phyloP scores from a whole-genome alignment of 2,329 filamentous ascomycete genomes.

The Monosporascus sp. region DNA sequence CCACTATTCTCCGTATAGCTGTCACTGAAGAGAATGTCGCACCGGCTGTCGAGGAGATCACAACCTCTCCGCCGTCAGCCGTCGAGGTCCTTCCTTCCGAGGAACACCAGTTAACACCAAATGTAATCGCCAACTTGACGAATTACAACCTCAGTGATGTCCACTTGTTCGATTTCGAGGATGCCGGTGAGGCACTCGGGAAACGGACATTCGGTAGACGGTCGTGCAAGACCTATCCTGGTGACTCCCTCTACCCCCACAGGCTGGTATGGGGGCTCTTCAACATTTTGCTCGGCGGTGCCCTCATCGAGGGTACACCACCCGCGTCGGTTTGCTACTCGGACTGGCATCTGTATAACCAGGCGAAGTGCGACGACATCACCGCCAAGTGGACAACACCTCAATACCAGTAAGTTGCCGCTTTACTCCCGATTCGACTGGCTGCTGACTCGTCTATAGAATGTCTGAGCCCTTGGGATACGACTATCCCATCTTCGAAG shows the following conservation, averaged over 20 bases:
- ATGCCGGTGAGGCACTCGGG: slow-evolving; percentile 2
- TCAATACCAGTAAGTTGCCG: slow-evolving; percentile 16
- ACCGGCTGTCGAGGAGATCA: slow-evolving; percentile 11
- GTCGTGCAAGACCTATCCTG: slow-evolving; percentile 25
- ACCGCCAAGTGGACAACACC: slow-evolving; percentile 22
- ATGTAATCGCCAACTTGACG: slow-evolving; percentile 19
- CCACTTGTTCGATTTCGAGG: slow-evolving; percentile 18
- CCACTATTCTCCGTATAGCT: slow-evolving; percentile 4
- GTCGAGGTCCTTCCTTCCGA: slow-evolving; percentile 12
- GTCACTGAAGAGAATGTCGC: slow-evolving; percentile 9
- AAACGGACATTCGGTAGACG: slow-evolving; percentile 5
- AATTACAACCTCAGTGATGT: slow-evolving; percentile 18
- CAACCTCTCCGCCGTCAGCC: slow-evolving; percentile 4
- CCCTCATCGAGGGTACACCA: slow-evolving; percentile 28
- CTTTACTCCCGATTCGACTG: neutral
- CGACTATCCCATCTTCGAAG: slow-evolving; percentile 32
- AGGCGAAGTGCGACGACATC: slow-evolving; percentile 22
- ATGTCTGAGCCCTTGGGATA: slow-evolving; percentile 27
- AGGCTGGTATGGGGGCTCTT: slow-evolving; percentile 24
- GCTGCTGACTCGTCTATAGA: slow-evolving; percentile 1
- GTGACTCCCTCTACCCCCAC: slow-evolving; percentile 23
- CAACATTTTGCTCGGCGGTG: slow-evolving; percentile 22
- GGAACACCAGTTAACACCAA: slow-evolving; percentile 12
- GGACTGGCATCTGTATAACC: slow-evolving; percentile 21
- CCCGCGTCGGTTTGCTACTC: slow-evolving; percentile 29